Evolutionary conservation across 148 eudicot species (phyloP).

Genomic region (Rhododendron simsii): DNA sequence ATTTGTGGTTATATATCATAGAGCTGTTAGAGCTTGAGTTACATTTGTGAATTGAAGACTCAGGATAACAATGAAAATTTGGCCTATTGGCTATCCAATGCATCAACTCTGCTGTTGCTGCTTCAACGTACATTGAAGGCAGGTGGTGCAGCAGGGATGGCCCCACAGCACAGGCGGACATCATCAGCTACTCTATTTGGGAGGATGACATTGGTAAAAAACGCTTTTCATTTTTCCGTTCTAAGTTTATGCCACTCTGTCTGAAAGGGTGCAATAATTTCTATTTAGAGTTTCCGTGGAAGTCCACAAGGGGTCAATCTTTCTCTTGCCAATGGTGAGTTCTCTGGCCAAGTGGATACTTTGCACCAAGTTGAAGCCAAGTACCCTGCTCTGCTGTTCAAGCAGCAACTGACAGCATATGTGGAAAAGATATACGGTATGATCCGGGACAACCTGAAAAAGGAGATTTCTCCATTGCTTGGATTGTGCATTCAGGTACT

Average conservation of each 20-base stretch:
- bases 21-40: conserved; percentile 8
- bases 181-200: conserved; percentile 67
- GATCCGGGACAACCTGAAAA: conserved; percentile 86
- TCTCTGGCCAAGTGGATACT: conserved; percentile 35
- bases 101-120: conserved; percentile 68
- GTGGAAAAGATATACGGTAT: conserved; percentile 92
- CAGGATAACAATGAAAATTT: conserved; percentile 73
- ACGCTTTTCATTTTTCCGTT: neutral
- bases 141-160: conserved; percentile 60
- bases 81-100: conserved; percentile 89
- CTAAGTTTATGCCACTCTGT: neutral
- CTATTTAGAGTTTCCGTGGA: conserved; percentile 77
- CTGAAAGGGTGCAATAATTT: neutral
- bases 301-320: conserved; percentile 62
- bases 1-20: conserved; percentile 1
- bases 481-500: conserved; percentile 92
- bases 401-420: conserved; percentile 88
- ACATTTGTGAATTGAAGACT: conserved; percentile 40
- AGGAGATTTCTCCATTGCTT: conserved; percentile 77
- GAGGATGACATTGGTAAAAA: conserved; percentile 74
- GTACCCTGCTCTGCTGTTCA: conserved; percentile 86
- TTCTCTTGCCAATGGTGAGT: conserved; percentile 41
- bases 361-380: conserved; percentile 78
- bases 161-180: conserved; percentile 65
- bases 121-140: conserved; percentile 79